phyloP scores from a whole-genome alignment of 2,329 filamentous ascomycete species.

The Hypoxylon sp. region DNA sequence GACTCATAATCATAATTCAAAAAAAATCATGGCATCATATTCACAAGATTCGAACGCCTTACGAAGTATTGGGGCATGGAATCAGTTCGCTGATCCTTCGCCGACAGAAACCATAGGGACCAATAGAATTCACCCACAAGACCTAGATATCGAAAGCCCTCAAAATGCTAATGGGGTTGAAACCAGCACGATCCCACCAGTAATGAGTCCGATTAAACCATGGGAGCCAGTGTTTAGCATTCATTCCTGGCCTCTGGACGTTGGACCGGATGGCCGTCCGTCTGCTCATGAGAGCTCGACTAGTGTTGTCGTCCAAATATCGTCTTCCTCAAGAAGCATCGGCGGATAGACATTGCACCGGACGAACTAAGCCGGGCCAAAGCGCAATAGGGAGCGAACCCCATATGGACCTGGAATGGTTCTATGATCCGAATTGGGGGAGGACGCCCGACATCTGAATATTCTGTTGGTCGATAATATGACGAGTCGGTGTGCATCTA shows the following conservation, averaged over 20 bases:
- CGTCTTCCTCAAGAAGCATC: constrained; percentile 4
- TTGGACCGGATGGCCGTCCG: not conserved
- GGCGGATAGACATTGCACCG: not conserved
- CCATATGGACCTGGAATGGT: not conserved
- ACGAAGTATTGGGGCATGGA: constrained; percentile 34
- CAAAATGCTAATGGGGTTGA: not conserved
- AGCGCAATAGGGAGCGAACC: not conserved
- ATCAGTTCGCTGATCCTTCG: constrained; percentile 14
- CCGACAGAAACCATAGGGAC: not conserved
- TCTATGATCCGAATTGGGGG: no score
- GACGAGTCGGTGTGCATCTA: constrained; percentile 8
- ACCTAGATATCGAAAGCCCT: constrained; percentile 3
- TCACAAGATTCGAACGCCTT: constrained; percentile 15
- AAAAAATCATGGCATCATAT: constrained; percentile 24
- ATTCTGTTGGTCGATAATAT: not conserved
- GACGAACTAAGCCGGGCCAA: not conserved
- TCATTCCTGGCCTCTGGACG: constrained; percentile 27
- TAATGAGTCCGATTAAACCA: constrained; percentile 8
- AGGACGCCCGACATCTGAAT: not conserved
- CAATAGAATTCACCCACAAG: not conserved
- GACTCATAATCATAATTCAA: not conserved
- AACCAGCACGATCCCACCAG: not conserved
- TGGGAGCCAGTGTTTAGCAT: constrained; percentile 30
- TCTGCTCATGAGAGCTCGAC: constrained; percentile 7
- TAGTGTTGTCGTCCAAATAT: not conserved